Percentiles rank a stretch among this genome's conserved stretches.
Evolutionary conservation across 1,284 basidiomycete genomes (phyloP).

Genomic region (Meripilus lineatus): DNA sequence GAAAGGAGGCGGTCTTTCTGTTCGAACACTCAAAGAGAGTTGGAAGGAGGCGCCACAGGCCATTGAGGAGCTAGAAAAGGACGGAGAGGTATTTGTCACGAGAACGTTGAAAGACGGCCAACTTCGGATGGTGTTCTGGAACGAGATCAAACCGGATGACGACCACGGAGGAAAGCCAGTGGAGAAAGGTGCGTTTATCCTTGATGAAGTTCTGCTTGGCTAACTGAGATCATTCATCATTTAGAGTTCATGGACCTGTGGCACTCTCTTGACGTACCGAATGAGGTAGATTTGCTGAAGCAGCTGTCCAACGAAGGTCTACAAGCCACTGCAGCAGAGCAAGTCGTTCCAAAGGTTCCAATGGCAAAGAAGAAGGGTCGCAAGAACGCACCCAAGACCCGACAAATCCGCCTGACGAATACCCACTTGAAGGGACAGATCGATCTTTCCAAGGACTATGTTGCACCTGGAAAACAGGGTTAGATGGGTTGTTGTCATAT

Average conservation of each 20-base stretch:
- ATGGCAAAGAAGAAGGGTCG: constrained; percentile 77
- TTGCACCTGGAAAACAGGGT: constrained; percentile 42
- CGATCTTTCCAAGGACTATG: constrained; percentile 74
- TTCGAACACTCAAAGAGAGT: constrained; percentile 80
- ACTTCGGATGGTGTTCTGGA: constrained; percentile 87
- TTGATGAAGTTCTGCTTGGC: too few species aligned
- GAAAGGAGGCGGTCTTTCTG: constrained; percentile 79
- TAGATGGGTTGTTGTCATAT: background rate
- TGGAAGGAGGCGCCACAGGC: constrained; percentile 83
- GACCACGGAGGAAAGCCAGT: constrained; percentile 63
- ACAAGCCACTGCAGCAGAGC: constrained; percentile 64
- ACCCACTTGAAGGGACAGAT: constrained; percentile 81
- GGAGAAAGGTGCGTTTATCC: constrained; percentile 64
- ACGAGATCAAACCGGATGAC: constrained; percentile 77
- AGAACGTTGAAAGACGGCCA: constrained; percentile 81
- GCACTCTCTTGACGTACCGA: constrained; percentile 80
- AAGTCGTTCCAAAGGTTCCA: constrained; percentile 47
- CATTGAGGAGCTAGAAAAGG: constrained; percentile 82
- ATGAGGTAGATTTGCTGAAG: constrained; percentile 76
- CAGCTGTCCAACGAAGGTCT: constrained; percentile 76
- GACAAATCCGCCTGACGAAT: constrained; percentile 81
- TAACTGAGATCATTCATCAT: too few species aligned
- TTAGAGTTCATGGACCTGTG: constrained; percentile 85
- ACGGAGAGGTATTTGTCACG: constrained; percentile 84
- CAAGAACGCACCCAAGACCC: constrained; percentile 67